Conservation (phyloP, 768 basidiomycete genomes). For the Sporobolomyces pararoseus region DNA sequence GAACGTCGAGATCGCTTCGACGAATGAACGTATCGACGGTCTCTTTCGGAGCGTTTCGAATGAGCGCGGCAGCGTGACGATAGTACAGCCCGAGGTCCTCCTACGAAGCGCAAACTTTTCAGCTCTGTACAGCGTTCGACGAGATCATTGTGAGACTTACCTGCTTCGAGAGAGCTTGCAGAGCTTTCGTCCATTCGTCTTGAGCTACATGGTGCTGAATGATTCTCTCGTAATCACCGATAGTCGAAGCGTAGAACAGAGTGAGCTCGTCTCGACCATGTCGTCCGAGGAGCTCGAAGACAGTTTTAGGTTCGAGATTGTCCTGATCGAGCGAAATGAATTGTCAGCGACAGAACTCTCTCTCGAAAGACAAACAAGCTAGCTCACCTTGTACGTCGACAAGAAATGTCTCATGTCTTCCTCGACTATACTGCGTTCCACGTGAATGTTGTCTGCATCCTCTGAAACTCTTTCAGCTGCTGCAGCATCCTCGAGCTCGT, state of each 20-base stretch:
- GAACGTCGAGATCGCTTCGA: slow-evolving; percentile 70
- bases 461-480: slow-evolving; percentile 62
- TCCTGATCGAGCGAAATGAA: slow-evolving; percentile 53
- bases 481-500: slow-evolving; percentile 88
- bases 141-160: slow-evolving; percentile 9
- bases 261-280: slow-evolving; percentile 92
- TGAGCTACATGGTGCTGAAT: slow-evolving; percentile 88
- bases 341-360: background rate
- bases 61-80: slow-evolving; percentile 80
- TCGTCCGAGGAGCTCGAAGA: slow-evolving; percentile 87
- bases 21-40: slow-evolving; percentile 90
- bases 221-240: slow-evolving; percentile 78
- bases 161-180: slow-evolving; percentile 34
- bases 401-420: slow-evolving; percentile 92
- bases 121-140: background rate
- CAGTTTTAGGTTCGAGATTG: slow-evolving; percentile 75
- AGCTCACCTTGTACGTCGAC: slow-evolving; percentile 79
- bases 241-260: slow-evolving; percentile 74
- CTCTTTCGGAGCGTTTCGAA: slow-evolving; percentile 79
- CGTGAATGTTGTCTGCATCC: slow-evolving; percentile 76
- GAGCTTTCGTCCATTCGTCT: slow-evolving; percentile 28
- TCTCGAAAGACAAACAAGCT: background rate
- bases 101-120: slow-evolving; percentile 53
- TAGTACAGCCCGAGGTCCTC: slow-evolving; percentile 85
- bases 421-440: slow-evolving; percentile 76